phyloP scores from a whole-genome alignment of 768 basidiomycete species.

The Pholiota conissans region DNA sequence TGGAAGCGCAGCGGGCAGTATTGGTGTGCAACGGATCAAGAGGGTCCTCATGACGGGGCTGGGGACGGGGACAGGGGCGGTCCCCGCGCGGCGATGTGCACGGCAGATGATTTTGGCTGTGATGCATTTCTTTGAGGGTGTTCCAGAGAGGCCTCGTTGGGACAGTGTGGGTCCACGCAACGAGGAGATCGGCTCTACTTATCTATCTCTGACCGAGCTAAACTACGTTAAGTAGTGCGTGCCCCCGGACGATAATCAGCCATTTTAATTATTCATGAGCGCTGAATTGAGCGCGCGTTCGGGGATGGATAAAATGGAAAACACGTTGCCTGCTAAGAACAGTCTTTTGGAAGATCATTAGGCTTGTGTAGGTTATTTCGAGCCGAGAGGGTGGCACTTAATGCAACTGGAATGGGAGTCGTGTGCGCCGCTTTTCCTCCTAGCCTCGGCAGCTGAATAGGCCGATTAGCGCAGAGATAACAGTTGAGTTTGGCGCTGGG shows the following conservation, averaged over 20 bases:
- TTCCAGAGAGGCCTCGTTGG: slow-evolving; percentile 1
- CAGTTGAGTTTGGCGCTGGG: neutral
- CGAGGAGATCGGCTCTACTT: slow-evolving; percentile 8
- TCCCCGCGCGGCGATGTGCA: slow-evolving; percentile 7
- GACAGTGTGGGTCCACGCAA: slow-evolving; percentile 2
- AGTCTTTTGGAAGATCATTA: slow-evolving; percentile 7
- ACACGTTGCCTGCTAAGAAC: slow-evolving; percentile 8
- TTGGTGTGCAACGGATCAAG: neutral
- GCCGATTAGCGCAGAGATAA: neutral
- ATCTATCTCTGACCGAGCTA: too few species aligned
- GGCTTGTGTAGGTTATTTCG: slow-evolving; percentile 10
- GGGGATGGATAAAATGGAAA: neutral
- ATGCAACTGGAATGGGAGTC: neutral
- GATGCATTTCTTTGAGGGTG: slow-evolving; percentile 8
- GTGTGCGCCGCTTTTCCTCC: neutral
- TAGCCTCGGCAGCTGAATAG: neutral
- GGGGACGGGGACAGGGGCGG: slow-evolving; percentile 12
- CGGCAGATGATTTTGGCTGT: slow-evolving; percentile 15
- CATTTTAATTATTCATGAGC: neutral
- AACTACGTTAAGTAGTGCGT: neutral
- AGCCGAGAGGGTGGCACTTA: slow-evolving; percentile 2
- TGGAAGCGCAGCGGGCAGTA: neutral
- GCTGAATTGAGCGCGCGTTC: slow-evolving; percentile 5
- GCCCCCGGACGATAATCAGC: neutral
- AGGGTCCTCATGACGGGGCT: slow-evolving; percentile 16